Percentiles rank a stretch among this genome's conserved stretches.
phyloP scores from a whole-genome alignment of 768 basidiomycete genomes.

The Neoboletus magnificus region DNA sequence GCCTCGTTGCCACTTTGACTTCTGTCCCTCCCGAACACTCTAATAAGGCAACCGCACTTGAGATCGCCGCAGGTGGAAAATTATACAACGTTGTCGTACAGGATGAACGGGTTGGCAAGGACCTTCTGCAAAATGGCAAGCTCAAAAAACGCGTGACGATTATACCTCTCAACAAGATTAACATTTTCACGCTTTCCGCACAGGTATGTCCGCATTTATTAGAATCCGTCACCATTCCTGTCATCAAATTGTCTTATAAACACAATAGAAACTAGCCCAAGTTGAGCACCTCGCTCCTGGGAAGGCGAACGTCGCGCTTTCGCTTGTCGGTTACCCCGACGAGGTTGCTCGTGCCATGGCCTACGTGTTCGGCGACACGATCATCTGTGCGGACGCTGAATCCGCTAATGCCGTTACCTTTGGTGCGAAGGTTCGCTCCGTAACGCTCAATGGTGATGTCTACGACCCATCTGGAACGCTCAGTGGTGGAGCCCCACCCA shows the following conservation, averaged over 20 bases:
- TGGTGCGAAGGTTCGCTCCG: constrained; percentile 65
- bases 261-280: constrained; percentile 67
- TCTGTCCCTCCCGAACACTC: constrained; percentile 66
- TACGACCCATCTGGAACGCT: constrained; percentile 96
- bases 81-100: constrained; percentile 94
- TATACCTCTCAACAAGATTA: constrained; percentile 92
- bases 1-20: constrained; percentile 88
- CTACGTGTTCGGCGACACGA: constrained; percentile 89
- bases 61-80: constrained; percentile 86
- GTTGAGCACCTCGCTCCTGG: constrained; percentile 72
- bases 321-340: constrained; percentile 76
- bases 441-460: constrained; percentile 92
- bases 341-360: constrained; percentile 87
- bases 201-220: constrained; percentile 38
- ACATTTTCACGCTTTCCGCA: constrained; percentile 49
- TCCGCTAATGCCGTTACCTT: constrained; percentile 90
- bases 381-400: constrained; percentile 87
- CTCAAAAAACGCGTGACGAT: constrained; percentile 89
- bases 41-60: constrained; percentile 83
- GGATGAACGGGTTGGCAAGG: constrained; percentile 84
- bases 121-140: constrained; percentile 70
- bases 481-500: constrained; percentile 86
- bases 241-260: neutral
- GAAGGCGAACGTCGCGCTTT: constrained; percentile 84
- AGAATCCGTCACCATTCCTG: neutral